Evolutionary conservation across 768 basidiomycete species (phyloP).

Genomic region (Boletus pseudopeckii): DNA sequence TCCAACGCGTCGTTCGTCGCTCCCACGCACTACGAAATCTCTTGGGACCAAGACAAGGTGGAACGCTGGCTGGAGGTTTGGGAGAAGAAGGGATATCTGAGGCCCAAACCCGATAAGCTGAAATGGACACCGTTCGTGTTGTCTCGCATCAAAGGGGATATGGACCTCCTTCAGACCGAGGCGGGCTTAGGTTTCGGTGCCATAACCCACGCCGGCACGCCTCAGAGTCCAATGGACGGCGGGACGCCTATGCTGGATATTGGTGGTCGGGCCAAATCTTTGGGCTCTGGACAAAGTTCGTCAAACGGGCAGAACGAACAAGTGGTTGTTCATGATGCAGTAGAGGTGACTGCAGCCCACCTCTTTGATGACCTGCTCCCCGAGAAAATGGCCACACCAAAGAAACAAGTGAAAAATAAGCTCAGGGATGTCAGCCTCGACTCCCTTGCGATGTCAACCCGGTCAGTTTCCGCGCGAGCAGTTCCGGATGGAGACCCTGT

Average conservation of each 20-base stretch:
- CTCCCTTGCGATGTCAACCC: slow-evolving; percentile 18
- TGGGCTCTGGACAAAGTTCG: slow-evolving; percentile 10
- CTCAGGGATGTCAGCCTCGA: slow-evolving; percentile 14
- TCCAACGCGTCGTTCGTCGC: slow-evolving; percentile 55
- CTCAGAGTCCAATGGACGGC: slow-evolving; percentile 19
- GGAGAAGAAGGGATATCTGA: slow-evolving; percentile 76
- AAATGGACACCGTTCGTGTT: slow-evolving; percentile 95
- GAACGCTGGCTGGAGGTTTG: slow-evolving; percentile 61
- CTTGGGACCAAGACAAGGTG: slow-evolving; percentile 68
- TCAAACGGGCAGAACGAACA: slow-evolving; percentile 18
- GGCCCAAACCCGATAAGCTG: slow-evolving; percentile 74
- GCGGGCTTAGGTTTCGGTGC: slow-evolving; percentile 11
- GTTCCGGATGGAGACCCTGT: slow-evolving; percentile 10
- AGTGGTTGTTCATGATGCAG: slow-evolving; percentile 1
- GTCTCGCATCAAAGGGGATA: slow-evolving; percentile 39
- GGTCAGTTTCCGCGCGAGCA: slow-evolving; percentile 18
- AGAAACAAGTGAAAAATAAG: slow-evolving; percentile 16
- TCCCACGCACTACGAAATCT: slow-evolving; percentile 69
- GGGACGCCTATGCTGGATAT: slow-evolving; percentile 23
- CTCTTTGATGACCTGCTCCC: slow-evolving; percentile 32
- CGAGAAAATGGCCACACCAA: slow-evolving; percentile 15
- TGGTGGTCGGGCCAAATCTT: slow-evolving; percentile 16
- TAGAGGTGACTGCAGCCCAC: slow-evolving; percentile 25
- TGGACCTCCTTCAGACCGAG: slow-evolving; percentile 25
- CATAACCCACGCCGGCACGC: slow-evolving; percentile 4